phyloP scores from a whole-genome alignment of 2,329 filamentous ascomycete genomes.

The Ophidiomyces ophidiicola region DNA sequence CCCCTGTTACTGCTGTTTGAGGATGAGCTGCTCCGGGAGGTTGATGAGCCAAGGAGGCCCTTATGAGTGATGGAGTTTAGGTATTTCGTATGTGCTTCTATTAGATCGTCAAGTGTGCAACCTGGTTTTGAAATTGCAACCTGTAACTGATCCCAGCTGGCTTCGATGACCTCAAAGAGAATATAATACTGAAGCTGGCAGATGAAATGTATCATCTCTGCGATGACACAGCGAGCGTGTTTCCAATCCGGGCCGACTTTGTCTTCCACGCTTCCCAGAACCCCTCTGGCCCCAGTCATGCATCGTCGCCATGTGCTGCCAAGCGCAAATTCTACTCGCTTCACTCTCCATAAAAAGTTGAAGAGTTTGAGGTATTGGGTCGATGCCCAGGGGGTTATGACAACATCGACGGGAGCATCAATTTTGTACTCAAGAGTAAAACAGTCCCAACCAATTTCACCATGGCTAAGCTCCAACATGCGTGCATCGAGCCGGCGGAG shows the following conservation, averaged over 20 bases:
- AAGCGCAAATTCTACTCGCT: constrained; percentile 90
- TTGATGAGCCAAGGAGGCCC: constrained; percentile 66
- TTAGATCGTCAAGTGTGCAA: constrained; percentile 88
- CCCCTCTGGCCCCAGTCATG: constrained; percentile 89
- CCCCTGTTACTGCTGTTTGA: constrained; percentile 37
- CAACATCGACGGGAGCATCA: constrained; percentile 88
- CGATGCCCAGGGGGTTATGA: constrained; percentile 89
- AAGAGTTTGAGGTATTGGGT: constrained; percentile 98
- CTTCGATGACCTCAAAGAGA: constrained; percentile 94
- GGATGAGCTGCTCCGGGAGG: constrained; percentile 24
- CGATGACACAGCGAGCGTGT: constrained; percentile 69
- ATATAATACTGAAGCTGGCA: constrained; percentile 98
- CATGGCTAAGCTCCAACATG: constrained; percentile 91
- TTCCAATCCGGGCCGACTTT: constrained; percentile 76
- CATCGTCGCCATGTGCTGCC: constrained; percentile 84
- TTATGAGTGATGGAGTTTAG: constrained; percentile 93
- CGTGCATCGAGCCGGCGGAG: constrained; percentile 86
- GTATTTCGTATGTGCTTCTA: constrained; percentile 80
- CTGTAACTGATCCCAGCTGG: constrained; percentile 85
- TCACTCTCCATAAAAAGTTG: constrained; percentile 97
- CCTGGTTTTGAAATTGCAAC: constrained; percentile 69
- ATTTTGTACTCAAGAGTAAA: constrained; percentile 99
- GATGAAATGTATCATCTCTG: constrained; percentile 98
- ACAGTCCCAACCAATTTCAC: constrained; percentile 97
- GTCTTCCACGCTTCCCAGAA: constrained; percentile 64